Evolutionary conservation across 495 filamentous ascomycete species (phyloP).

Genomic region (Penicillium lagena): DNA sequence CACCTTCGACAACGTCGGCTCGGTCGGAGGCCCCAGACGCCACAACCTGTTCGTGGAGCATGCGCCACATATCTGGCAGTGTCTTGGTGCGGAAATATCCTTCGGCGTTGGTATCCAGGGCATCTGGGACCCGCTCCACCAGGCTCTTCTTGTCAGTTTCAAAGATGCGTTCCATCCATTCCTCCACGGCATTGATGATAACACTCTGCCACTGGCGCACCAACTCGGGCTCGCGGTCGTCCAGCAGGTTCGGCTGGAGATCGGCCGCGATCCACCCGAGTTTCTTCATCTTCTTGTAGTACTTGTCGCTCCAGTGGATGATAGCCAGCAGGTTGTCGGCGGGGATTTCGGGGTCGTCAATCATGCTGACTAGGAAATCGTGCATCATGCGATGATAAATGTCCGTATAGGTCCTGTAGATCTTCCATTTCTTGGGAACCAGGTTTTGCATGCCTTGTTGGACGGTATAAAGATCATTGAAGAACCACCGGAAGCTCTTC

Average conservation of each 20-base stretch:
- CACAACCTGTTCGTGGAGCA: constrained; percentile 85
- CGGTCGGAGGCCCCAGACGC: constrained; percentile 76
- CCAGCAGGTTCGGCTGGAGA: constrained; percentile 74
- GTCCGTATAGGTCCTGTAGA: constrained; percentile 79
- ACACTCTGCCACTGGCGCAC: constrained; percentile 89
- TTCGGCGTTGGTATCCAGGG: constrained; percentile 78
- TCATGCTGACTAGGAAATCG: constrained; percentile 72
- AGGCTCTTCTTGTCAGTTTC: constrained; percentile 74
- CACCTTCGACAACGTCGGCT: constrained; percentile 82
- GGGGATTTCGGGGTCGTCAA: constrained; percentile 72
- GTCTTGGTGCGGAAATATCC: constrained; percentile 86
- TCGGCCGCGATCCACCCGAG: constrained; percentile 70
- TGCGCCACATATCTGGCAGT: constrained; percentile 90
- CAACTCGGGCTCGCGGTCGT: constrained; percentile 80
- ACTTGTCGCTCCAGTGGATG: constrained; percentile 91
- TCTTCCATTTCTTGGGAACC: constrained; percentile 97
- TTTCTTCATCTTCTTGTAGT: constrained; percentile 91
- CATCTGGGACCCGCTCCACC: constrained; percentile 64
- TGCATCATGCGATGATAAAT: constrained; percentile 95
- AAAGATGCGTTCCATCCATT: constrained; percentile 95
- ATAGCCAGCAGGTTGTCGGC: constrained; percentile 81
- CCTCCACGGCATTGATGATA: constrained; percentile 89
- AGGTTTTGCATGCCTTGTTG: constrained; percentile 81
- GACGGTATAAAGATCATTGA: constrained; percentile 92
- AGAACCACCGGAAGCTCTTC: constrained; percentile 87